A percentile compares a stretch with the other conserved stretches of the same genome.
phyloP scores from a whole-genome alignment of 169 alveolate genomes.

The Babesia caballi region DNA sequence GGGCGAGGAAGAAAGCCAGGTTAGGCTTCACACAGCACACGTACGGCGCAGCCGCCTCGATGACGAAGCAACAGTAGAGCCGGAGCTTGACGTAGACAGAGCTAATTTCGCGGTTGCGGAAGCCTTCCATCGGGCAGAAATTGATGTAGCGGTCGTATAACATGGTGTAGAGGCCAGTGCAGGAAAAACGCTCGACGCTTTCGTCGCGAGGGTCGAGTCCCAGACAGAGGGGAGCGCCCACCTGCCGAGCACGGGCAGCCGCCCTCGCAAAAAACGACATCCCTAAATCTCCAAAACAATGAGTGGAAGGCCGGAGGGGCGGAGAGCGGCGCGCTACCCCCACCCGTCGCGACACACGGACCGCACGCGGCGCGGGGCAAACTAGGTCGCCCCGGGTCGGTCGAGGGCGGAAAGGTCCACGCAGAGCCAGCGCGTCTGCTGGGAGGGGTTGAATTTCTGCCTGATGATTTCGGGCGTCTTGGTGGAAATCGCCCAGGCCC shows the following conservation, averaged over 20 bases:
- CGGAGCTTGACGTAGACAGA: slow-evolving; percentile 44
- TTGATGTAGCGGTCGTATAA: slow-evolving; percentile 35
- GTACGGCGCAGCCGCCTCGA: slow-evolving; percentile 64
- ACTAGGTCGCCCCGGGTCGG: not conserved
- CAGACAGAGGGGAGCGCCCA: slow-evolving; percentile 66
- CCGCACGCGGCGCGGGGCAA: not conserved
- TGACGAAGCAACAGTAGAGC: slow-evolving; percentile 68
- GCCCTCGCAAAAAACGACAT: slow-evolving; percentile 53
- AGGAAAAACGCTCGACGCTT: slow-evolving; percentile 64
- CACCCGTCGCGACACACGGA: not conserved
- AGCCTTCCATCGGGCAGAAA: slow-evolving; percentile 25
- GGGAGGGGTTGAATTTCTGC: slow-evolving; percentile 41
- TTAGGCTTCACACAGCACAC: slow-evolving; percentile 72
- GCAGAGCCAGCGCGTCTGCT: slow-evolving; percentile 58
- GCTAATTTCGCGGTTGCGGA: slow-evolving; percentile 6
- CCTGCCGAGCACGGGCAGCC: slow-evolving; percentile 9
- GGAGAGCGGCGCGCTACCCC: not conserved
- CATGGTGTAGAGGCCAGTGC: slow-evolving; percentile 56
- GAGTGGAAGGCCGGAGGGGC: not conserved
- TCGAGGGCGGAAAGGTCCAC: slow-evolving; percentile 26
- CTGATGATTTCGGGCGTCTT: slow-evolving; percentile 46
- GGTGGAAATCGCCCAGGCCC: slow-evolving; percentile 13
- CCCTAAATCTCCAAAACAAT: not conserved
- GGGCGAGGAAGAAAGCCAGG: slow-evolving; percentile 75
- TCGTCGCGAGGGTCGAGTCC: slow-evolving; percentile 77